Evolutionary conservation across 139 green algal species (phyloP).

Genomic region (Chlorella sp.): DNA sequence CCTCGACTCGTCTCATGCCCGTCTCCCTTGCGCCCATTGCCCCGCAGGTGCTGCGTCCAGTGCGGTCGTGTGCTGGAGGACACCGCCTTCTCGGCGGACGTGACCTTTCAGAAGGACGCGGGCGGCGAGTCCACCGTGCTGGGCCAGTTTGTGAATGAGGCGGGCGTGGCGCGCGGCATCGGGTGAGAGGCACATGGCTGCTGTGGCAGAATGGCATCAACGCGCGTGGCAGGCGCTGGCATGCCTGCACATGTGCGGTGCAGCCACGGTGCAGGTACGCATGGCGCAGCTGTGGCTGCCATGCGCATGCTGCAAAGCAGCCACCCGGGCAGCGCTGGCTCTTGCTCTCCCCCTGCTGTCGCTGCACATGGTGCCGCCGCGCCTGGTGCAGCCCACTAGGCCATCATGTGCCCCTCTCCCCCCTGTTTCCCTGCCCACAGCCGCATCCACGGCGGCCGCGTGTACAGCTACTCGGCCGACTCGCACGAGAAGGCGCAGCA

Average conservation of each 20-base stretch:
- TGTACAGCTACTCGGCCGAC: conserved; percentile 84
- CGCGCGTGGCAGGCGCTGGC: too few relatives aligned
- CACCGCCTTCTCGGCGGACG: conserved; percentile 83
- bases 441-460: conserved; percentile 73
- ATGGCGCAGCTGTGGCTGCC: too few relatives aligned
- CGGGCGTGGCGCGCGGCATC: conserved; percentile 61
- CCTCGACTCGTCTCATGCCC: not conserved
- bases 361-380: too few relatives aligned
- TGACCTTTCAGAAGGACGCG: conserved; percentile 89
- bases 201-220: too few relatives aligned
- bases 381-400: too few relatives aligned
- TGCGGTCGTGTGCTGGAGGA: conserved; percentile 95
- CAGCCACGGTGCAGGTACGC: too few relatives aligned
- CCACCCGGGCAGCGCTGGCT: too few relatives aligned
- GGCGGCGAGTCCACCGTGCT: conserved; percentile 80
- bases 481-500: conserved; percentile 84
- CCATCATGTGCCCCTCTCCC: too few relatives aligned
- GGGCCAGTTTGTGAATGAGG: conserved; percentile 89
- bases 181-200: not conserved
- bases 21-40: not conserved
- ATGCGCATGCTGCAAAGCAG: too few relatives aligned
- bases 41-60: conserved; percentile 77
- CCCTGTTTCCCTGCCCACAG: too few relatives aligned
- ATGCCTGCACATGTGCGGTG: too few relatives aligned
- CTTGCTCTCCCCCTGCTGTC: too few relatives aligned